Conservation (phyloP, 2,329 filamentous ascomycete species). For the Scedosporium dehoogii region DNA sequence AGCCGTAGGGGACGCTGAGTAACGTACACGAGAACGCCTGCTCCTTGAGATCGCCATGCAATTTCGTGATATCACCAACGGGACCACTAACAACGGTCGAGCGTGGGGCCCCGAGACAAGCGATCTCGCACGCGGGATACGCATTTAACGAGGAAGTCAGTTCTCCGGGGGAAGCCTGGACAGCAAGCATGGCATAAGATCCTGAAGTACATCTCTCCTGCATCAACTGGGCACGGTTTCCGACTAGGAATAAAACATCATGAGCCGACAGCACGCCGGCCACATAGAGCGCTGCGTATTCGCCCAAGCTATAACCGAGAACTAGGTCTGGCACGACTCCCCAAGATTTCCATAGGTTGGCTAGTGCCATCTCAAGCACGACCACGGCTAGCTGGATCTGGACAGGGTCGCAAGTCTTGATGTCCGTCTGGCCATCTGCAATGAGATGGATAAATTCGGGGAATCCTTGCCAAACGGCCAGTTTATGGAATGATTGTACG, state of each 20-base stretch:
- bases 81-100: slow-evolving; percentile 52
- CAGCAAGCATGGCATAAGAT: slow-evolving; percentile 24
- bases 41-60: slow-evolving; percentile 11
- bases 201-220: slow-evolving; percentile 38
- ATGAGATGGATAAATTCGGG: slow-evolving; percentile 30
- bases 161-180: slow-evolving; percentile 15
- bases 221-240: slow-evolving; percentile 45
- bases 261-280: slow-evolving; percentile 52
- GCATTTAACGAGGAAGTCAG: slow-evolving; percentile 16
- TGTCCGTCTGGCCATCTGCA: slow-evolving; percentile 20
- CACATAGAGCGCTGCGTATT: slow-evolving; percentile 51
- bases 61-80: slow-evolving; percentile 35
- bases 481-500: slow-evolving; percentile 21
- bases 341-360: slow-evolving; percentile 27
- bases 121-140: slow-evolving; percentile 18
- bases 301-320: slow-evolving; percentile 46
- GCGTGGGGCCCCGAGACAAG: slow-evolving; percentile 55
- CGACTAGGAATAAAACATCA: slow-evolving; percentile 54
- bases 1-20: slow-evolving; percentile 25
- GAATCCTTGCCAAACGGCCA: slow-evolving; percentile 23
- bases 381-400: slow-evolving; percentile 27
- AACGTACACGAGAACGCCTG: background rate
- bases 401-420: slow-evolving; percentile 11
- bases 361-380: slow-evolving; percentile 31
- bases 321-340: slow-evolving; percentile 32